These are phyloP conservation scores for Kandelia obovata DNA, from an alignment of 345 rosid genomes.

Conservation along the genomic window DNA sequence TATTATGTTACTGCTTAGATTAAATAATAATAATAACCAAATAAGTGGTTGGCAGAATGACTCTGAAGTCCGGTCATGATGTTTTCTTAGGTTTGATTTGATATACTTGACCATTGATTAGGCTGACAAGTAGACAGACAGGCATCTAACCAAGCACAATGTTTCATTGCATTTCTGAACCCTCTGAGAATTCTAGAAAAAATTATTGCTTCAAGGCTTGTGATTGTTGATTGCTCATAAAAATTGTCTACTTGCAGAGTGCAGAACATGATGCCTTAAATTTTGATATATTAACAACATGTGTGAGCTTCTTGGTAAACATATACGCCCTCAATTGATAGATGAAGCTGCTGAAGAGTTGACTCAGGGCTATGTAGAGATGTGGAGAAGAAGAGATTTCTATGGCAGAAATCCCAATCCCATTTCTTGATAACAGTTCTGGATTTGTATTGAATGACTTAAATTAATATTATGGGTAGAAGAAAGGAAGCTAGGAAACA, in stretches of 20 bases:
- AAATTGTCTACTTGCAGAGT: slow-evolving; percentile 47
- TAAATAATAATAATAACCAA: too few species aligned
- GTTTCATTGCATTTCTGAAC: slow-evolving; percentile 43
- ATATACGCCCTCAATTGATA: slow-evolving; percentile 74
- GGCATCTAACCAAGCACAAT: slow-evolving; percentile 84
- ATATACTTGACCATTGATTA: slow-evolving; percentile 92
- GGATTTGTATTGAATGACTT: too few species aligned
- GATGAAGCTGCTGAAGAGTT: slow-evolving; percentile 97
- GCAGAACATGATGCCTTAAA: slow-evolving; percentile 68
- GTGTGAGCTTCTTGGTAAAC: slow-evolving; percentile 78
- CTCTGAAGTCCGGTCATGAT: slow-evolving; percentile 2
- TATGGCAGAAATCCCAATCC: too few species aligned
- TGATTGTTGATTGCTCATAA: not conserved
- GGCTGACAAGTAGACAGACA: slow-evolving; percentile 88
- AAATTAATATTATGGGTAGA: too few species aligned
- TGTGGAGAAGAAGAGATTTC: slow-evolving; percentile 87
- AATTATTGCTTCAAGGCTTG: not conserved
- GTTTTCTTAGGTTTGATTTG: slow-evolving; percentile 75
- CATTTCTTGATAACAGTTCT: too few species aligned
- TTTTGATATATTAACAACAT: slow-evolving; percentile 66
- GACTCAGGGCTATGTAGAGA: slow-evolving; percentile 78
- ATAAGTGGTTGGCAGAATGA: not conserved
- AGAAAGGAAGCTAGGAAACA: too few species aligned
- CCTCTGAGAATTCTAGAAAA: slow-evolving; percentile 21
- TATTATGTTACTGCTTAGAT: too few species aligned